Conservation (phyloP, 208 protist genomes). For the Crithidia expoeki region DNA sequence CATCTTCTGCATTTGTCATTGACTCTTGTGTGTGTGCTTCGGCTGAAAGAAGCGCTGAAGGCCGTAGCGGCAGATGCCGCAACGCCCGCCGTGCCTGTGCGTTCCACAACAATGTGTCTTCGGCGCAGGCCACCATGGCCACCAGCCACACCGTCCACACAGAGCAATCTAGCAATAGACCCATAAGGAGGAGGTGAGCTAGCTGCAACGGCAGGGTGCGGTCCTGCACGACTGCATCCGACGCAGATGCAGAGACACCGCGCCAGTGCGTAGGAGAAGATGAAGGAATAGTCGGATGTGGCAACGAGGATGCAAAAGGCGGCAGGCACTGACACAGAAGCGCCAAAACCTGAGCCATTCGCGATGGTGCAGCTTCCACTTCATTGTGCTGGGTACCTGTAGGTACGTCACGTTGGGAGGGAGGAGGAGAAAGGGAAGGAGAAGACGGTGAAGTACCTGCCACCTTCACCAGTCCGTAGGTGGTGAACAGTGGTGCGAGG, state of each 20-base stretch:
- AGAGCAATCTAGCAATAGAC: conserved; percentile 48
- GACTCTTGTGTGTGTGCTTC: not conserved
- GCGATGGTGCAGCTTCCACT: not conserved
- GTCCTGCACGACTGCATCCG: conserved; percentile 1
- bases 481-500: conserved; percentile 5
- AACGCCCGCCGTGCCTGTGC: not conserved
- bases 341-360: conserved; percentile 18
- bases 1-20: not conserved
- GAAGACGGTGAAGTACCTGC: too few species aligned
- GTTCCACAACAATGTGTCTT: conserved; percentile 29
- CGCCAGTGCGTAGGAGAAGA: not conserved
- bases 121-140: conserved; percentile 27
- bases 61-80: not conserved
- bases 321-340: conserved; percentile 24
- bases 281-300: not conserved
- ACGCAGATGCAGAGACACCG: too few species aligned
- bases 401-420: too few species aligned
- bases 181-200: conserved; percentile 71
- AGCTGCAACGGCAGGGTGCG: conserved; percentile 69
- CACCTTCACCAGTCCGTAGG: conserved; percentile 21
- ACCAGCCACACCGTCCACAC: conserved; percentile 22
- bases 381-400: too few species aligned
- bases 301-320: not conserved
- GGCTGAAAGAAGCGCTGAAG: too few species aligned
- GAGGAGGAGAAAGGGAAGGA: too few species aligned